Percentiles rank a stretch among this genome's conserved stretches.
These are phyloP conservation scores for Scenedesmus sp. DNA, from an alignment of 163 green algal genomes.

Conservation along the genomic window DNA sequence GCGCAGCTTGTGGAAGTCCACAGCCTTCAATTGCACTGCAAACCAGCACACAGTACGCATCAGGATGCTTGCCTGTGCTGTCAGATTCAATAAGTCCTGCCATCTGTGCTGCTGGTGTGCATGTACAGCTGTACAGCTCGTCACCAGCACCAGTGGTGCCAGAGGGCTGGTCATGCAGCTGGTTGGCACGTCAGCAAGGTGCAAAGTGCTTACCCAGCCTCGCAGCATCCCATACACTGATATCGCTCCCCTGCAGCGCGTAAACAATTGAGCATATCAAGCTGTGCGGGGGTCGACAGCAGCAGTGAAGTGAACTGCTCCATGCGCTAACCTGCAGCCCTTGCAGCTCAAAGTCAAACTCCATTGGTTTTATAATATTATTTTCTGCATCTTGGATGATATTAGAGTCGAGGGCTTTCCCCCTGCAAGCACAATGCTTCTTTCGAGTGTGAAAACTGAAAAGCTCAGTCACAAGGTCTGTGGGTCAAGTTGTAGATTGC, in stretches of 20 bases:
- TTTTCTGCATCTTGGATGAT: background rate
- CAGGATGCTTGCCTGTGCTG: background rate
- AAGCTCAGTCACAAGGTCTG: background rate
- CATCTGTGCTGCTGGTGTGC: background rate
- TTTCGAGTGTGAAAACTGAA: slow-evolving; percentile 8
- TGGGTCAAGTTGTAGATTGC: background rate
- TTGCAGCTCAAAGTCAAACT: slow-evolving; percentile 29
- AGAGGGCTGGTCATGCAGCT: background rate
- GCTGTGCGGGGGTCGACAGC: background rate
- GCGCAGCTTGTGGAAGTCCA: slow-evolving; percentile 55
- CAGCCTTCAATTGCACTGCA: slow-evolving; percentile 32
- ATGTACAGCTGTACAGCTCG: background rate
- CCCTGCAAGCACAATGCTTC: background rate
- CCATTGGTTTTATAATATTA: background rate
- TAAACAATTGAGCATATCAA: background rate
- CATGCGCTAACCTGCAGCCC: background rate
- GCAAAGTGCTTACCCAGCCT: background rate
- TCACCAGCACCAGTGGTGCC: background rate
- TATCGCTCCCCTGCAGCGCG: background rate
- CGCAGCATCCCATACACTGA: slow-evolving; percentile 35
- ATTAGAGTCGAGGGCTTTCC: background rate
- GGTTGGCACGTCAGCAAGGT: background rate
- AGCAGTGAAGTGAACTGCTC: background rate
- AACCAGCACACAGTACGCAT: background rate
- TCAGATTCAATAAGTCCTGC: background rate